Evolutionary conservation across 306 rosid genomes (phyloP).

Genomic region (Prinsepia uniflora): DNA sequence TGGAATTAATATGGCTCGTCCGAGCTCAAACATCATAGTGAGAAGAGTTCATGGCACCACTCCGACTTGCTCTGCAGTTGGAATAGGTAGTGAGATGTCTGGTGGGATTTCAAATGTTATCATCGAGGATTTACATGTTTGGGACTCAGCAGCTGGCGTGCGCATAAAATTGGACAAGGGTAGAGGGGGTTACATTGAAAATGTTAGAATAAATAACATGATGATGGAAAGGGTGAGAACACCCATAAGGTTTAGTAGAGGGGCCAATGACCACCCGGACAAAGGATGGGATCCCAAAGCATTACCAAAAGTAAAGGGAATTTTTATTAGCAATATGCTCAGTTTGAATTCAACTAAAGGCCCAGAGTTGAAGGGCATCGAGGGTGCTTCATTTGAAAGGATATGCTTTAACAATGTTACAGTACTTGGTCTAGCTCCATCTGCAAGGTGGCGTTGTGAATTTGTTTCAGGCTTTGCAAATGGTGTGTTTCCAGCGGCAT

Average conservation of each 20-base stretch:
- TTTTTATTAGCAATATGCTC: slow-evolving; percentile 52
- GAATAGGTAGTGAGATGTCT: slow-evolving; percentile 98
- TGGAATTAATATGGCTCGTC: slow-evolving; percentile 66
- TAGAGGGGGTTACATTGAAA: slow-evolving; percentile 74
- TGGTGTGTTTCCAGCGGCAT: slow-evolving; percentile 68
- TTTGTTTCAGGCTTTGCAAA: slow-evolving; percentile 61
- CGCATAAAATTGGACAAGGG: slow-evolving; percentile 83
- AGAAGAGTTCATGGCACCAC: slow-evolving; percentile 91
- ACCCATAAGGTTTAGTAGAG: slow-evolving; percentile 81
- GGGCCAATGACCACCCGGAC: slow-evolving; percentile 89
- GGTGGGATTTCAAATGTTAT: slow-evolving; percentile 80
- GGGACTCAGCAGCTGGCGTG: slow-evolving; percentile 88
- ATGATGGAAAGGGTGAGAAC: slow-evolving; percentile 79
- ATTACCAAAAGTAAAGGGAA: slow-evolving; percentile 60
- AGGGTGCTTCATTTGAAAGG: slow-evolving; percentile 60
- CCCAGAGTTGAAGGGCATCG: slow-evolving; percentile 61
- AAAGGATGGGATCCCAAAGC: slow-evolving; percentile 91
- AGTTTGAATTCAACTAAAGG: slow-evolving; percentile 78
- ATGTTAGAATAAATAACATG: slow-evolving; percentile 55
- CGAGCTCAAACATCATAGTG: slow-evolving; percentile 71
- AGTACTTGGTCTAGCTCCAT: slow-evolving; percentile 45
- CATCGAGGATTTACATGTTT: slow-evolving; percentile 71
- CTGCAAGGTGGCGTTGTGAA: slow-evolving; percentile 71
- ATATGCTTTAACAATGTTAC: slow-evolving; percentile 72
- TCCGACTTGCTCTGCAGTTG: slow-evolving; percentile 92